Evolutionary conservation across 1,139 yeast genomes (phyloP), one percentile per base, ranked within the genome.

Genomic region (Meyerozyma smithsonii): DNA sequence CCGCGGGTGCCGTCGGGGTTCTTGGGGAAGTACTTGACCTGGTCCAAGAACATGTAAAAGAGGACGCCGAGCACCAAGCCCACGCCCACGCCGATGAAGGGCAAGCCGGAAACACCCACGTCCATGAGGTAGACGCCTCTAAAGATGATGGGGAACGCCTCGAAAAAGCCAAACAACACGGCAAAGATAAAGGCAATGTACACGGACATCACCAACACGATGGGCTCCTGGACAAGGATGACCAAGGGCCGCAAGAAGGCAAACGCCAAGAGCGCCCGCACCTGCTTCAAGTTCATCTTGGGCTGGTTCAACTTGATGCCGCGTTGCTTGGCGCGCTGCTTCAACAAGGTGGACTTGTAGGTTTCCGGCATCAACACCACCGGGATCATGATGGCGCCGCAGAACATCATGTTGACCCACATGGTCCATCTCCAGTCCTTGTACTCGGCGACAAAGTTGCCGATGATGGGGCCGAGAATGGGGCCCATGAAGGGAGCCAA

Each of bases 401-500:
- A 80, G 49, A 83, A 77, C 74, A 84, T 81, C 46, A 85, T 62
- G 48, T 79, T 77, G 32, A 84, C 81, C 90, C 92, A 85, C 68
- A 81, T 69, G 11, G 74, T 59, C 94, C 95, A 86, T 57, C 79
- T 69, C 88, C 94, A 84, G 43, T 79, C 79, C 54, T 81, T 75
- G 39, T 71, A 56, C 53, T 81, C 79, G 16, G 81, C 83, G 16
- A 85, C 85, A 56, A 80, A 85, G 0, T 89, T 88, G 41, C 95
- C 95, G 55, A 86, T 76, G 39, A 86, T 71, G 16, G 95, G 95
- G 36, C 95, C 94, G 38, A 85, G 61, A 33, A 84, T 84, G 1
- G 96, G 95, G 45, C 95, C 95, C 58, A 82, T 72, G 52, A 80
- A 81, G 32, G 87, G 88, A 32, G 81, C 84, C 50, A 77, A 63